Base-by-base conservation (phyloP, 2,329 filamentous ascomycete species). In the Aquanectria penicillioides region DNA sequence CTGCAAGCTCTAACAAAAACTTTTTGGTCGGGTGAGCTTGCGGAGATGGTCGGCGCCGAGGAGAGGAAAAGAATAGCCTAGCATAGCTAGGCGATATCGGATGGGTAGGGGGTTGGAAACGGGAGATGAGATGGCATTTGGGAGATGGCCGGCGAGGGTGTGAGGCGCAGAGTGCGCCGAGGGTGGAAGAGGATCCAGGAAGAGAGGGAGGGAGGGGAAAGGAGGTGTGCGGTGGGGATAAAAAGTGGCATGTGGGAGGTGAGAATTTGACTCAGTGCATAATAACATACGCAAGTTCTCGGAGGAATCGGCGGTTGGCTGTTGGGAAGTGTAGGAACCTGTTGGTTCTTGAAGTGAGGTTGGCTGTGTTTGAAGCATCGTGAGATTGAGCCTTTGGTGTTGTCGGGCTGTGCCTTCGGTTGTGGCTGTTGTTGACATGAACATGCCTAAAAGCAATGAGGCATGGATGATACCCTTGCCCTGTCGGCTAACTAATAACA, bases 11-110 rank as follows among this genome's bases (percentile, higher is more conserved):
- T 26, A 41, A 59, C 58, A 63, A 64, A 67, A 15, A 44, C 34
- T 61, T 69, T 66, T 52, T 59, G 55, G 67, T 69, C 67, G 61
- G 59, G 54, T 69, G 66, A 69, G 63, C 61, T 43, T 38, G 53
- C 59, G 52, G 43, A 37, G 37, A 52, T 56, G 57, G 54, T 57
- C 36, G 48, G 36, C 41, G 43, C 46, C 53, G 37, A 44, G 44
- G n/a, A 17, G 17, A 31, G 25, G 22, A 12, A 17, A 13, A 22
- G 18, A 13, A n/a, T n/a, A n/a, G n/a, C n/a, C n/a, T 41, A 9
- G 22, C 11, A 18, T 7, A 10, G 13, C 23, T 15, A 51, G 51
- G 62, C 57, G 59, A 67, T 61, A 59, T 67, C 56, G 66, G 59
- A 49, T 46, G 47, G 33, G 26, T 22, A 22, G 17, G 31, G 22